Evolutionary conservation across 202 grass and related monocot genomes (phyloP).

Genomic region (Elaeis oleifera): DNA sequence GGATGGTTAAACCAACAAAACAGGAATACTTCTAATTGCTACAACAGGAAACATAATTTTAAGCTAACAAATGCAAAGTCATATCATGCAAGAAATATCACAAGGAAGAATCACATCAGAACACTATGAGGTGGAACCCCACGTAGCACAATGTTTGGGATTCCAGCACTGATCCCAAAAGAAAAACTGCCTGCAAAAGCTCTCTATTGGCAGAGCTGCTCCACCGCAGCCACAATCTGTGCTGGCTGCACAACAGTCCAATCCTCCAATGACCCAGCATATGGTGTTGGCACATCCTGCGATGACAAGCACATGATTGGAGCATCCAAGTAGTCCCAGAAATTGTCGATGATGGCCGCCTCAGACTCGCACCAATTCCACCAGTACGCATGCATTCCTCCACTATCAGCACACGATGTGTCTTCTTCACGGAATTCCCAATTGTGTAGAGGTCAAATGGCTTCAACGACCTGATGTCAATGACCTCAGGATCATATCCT

Average conservation of each 20-base stretch:
- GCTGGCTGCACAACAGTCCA: constrained; percentile 66
- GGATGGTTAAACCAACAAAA: too few relatives aligned
- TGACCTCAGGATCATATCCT: constrained; percentile 66
- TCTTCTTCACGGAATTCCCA: constrained; percentile 69
- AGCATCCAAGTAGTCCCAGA: constrained; percentile 81
- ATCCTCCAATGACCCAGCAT: constrained; percentile 60
- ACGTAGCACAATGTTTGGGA: too few relatives aligned
- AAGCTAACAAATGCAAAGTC: too few relatives aligned
- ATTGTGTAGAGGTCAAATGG: constrained; percentile 71
- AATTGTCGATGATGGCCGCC: constrained; percentile 68
- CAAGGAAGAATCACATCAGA: too few relatives aligned
- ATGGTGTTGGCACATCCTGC: constrained; percentile 72
- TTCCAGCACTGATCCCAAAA: too few relatives aligned
- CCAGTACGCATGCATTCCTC: constrained; percentile 85
- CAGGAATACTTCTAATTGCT: too few relatives aligned
- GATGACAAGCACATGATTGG: constrained; percentile 72
- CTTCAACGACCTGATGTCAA: constrained; percentile 72
- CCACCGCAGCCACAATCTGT: constrained; percentile 60
- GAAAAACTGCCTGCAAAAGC: too few relatives aligned
- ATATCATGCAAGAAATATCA: too few relatives aligned
- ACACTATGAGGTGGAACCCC: too few relatives aligned
- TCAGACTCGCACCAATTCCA: constrained; percentile 68
- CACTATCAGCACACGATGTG: constrained; percentile 64
- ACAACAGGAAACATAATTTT: too few relatives aligned
- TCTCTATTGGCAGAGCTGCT: constrained; percentile 59